phyloP scores from a whole-genome alignment of 208 protist genomes.

The Leishmania martiniquensis region DNA sequence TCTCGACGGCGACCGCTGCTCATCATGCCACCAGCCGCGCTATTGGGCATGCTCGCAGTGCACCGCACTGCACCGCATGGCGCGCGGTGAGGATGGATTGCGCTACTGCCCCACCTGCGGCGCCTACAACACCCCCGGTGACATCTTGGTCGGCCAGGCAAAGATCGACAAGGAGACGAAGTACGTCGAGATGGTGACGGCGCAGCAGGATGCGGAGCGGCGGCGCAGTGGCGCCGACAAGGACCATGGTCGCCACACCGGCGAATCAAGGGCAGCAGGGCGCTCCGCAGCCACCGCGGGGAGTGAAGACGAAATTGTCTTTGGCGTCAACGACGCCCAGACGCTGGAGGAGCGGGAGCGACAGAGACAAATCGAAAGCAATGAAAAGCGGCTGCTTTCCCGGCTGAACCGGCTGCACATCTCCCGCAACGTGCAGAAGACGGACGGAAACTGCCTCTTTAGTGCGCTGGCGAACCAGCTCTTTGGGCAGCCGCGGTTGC shows the following conservation, averaged over 20 bases:
- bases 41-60: constrained; percentile 76
- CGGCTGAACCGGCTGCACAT: constrained; percentile 51
- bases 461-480: constrained; percentile 75
- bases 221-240: constrained; percentile 5
- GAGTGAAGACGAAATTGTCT: constrained; percentile 32
- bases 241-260: not conserved
- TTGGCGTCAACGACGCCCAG: constrained; percentile 79
- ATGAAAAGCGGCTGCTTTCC: constrained; percentile 41
- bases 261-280: not conserved
- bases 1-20: constrained; percentile 65
- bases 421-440: constrained; percentile 46
- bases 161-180: constrained; percentile 45
- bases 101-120: constrained; percentile 69
- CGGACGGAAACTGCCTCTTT: constrained; percentile 89
- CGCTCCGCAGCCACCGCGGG: not conserved
- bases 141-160: constrained; percentile 56
- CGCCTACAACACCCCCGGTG: constrained; percentile 68
- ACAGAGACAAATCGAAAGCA: constrained; percentile 57
- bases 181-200: constrained; percentile 35
- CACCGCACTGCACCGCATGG: constrained; percentile 55
- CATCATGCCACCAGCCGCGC: constrained; percentile 36
- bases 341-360: constrained; percentile 62
- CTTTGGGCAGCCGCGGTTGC: constrained; percentile 56
- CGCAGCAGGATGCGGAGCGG: constrained; percentile 17
- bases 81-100: constrained; percentile 47